Percentiles rank a stretch among this genome's conserved stretches.
phyloP scores from a whole-genome alignment of 1,139 yeast species.

The Yamadazyma dendronema region DNA sequence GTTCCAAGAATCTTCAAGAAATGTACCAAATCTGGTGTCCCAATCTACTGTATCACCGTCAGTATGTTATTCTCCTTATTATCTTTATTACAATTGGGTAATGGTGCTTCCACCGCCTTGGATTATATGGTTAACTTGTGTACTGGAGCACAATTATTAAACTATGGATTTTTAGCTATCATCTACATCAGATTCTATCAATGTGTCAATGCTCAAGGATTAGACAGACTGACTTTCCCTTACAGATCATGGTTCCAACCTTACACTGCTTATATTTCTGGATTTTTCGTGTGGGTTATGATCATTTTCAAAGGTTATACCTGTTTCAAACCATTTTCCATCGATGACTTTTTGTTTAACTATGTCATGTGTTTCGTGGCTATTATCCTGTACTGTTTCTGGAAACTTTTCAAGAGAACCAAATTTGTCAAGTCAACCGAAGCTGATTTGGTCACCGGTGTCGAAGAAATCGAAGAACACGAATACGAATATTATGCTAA shows the following conservation, averaged over 20 bases:
- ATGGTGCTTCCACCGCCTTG: conserved; percentile 69
- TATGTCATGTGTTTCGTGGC: conserved; percentile 39
- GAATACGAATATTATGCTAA: conserved; percentile 40
- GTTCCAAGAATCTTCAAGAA: conserved; percentile 36
- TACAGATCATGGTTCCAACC: conserved; percentile 79
- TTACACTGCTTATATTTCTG: conserved; percentile 55
- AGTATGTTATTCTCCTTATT: conserved; percentile 59
- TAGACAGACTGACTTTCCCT: conserved; percentile 66
- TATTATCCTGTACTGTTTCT: conserved; percentile 23
- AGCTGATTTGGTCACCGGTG: conserved; percentile 34
- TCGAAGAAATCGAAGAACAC: conserved; percentile 43
- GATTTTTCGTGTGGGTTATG: conserved; percentile 32
- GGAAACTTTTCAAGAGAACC: conserved; percentile 33
- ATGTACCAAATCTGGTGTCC: conserved; percentile 45
- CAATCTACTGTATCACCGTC: conserved; percentile 55
- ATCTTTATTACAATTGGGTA: conserved; percentile 52
- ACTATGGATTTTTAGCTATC: conserved; percentile 62
- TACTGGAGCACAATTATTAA: conserved; percentile 77
- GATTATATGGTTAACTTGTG: conserved; percentile 74
- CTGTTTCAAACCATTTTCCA: conserved; percentile 35
- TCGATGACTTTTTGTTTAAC: conserved; percentile 39
- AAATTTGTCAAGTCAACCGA: conserved; percentile 28
- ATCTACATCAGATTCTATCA: conserved; percentile 60
- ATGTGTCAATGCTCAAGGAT: conserved; percentile 63
- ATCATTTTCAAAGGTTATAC: conserved; percentile 41